These are phyloP conservation scores for Colletotrichum graminicola DNA, from an alignment of 2,329 filamentous ascomycete genomes.

Conservation along the genomic window DNA sequence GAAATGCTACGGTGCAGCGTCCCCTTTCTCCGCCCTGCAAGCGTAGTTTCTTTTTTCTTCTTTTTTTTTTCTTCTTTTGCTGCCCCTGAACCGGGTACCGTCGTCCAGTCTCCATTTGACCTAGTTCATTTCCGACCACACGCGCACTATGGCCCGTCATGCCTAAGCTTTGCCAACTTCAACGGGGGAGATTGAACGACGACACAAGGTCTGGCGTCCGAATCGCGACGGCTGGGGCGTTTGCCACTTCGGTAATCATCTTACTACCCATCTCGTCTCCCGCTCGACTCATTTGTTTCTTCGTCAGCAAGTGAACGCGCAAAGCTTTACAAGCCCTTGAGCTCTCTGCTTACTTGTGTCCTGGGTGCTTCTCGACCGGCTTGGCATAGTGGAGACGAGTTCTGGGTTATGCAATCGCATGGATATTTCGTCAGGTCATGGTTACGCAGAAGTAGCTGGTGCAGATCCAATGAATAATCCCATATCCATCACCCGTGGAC, in stretches of 20 bases:
- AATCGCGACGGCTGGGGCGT: background rate
- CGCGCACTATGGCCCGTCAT: background rate
- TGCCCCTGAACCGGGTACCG: background rate
- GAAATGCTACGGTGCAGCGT: slow-evolving; percentile 33
- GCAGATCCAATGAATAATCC: background rate
- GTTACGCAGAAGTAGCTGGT: background rate
- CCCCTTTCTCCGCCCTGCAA: slow-evolving; percentile 3
- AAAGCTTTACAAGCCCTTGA: slow-evolving; percentile 13
- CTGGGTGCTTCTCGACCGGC: slow-evolving; percentile 11
- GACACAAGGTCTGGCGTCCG: slow-evolving; percentile 21
- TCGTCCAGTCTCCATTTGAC: background rate
- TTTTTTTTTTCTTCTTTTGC: background rate
- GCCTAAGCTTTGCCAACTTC: background rate
- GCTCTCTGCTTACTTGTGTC: slow-evolving; percentile 22
- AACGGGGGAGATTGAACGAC: slow-evolving; percentile 24
- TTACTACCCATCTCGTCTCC: background rate
- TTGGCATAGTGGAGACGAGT: slow-evolving; percentile 23
- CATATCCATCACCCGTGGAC: slow-evolving; percentile 2
- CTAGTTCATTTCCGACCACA: background rate
- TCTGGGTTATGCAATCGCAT: background rate
- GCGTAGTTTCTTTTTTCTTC: background rate
- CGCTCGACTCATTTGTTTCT: slow-evolving; percentile 11
- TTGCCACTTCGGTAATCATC: background rate
- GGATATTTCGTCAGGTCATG: background rate
- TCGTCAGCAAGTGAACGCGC: slow-evolving; percentile 8